Evolutionary conservation across 2,329 filamentous ascomycete genomes (phyloP).

Genomic region (Chlorencoelia australis): DNA sequence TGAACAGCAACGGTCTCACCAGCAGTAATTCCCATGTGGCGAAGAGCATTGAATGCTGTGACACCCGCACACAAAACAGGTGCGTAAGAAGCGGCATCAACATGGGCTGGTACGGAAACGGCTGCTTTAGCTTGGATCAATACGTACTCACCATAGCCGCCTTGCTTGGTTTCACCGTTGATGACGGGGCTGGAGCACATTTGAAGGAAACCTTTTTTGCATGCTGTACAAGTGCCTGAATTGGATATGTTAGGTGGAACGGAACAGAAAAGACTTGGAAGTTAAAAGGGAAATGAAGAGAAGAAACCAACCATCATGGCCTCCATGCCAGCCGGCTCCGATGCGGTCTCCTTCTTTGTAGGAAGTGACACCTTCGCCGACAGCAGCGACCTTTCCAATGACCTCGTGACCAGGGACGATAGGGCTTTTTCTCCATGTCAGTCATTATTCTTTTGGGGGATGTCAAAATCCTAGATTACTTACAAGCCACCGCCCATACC

Average conservation of each 20-base stretch:
- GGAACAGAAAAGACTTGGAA: background rate
- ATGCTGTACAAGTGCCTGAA: too few relatives aligned
- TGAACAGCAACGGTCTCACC: slow-evolving; percentile 49
- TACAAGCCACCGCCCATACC: slow-evolving; percentile 44
- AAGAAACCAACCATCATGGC: slow-evolving; percentile 38
- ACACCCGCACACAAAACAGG: slow-evolving; percentile 56
- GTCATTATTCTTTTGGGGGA: too few relatives aligned
- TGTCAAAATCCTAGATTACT: too few relatives aligned
- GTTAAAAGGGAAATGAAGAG: background rate
- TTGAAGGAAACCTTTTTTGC: too few relatives aligned
- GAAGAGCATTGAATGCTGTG: slow-evolving; percentile 51
- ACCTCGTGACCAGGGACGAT: slow-evolving; percentile 62
- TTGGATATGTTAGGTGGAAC: too few relatives aligned
- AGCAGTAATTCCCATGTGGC: slow-evolving; percentile 42
- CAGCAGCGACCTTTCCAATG: slow-evolving; percentile 54
- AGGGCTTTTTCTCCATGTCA: too few relatives aligned
- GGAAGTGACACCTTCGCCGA: slow-evolving; percentile 45
- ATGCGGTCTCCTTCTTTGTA: slow-evolving; percentile 57
- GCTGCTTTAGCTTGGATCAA: slow-evolving; percentile 50
- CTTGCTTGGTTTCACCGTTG: slow-evolving; percentile 57
- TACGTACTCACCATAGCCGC: slow-evolving; percentile 59
- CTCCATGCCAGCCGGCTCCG: slow-evolving; percentile 60
- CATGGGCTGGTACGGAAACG: slow-evolving; percentile 42
- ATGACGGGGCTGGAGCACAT: slow-evolving; percentile 53
- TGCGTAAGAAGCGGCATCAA: slow-evolving; percentile 43